Evolutionary conservation across 2,329 filamentous ascomycete genomes (phyloP), one percentile per base, ranked within the genome.

Genomic region (Colletotrichum nymphaeae): DNA sequence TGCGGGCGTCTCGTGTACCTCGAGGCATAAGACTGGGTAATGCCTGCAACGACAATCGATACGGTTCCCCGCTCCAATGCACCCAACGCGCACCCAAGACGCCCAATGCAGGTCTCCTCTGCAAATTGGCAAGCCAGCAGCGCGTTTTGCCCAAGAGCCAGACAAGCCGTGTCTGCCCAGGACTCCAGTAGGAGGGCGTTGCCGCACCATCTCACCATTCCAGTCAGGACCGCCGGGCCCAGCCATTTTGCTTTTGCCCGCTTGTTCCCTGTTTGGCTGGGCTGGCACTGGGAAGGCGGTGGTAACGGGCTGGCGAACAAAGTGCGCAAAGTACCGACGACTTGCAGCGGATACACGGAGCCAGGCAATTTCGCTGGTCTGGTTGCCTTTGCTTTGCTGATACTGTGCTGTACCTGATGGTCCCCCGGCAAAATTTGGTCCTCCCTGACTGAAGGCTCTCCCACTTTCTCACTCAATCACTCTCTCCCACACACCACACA

Each of bases 331-430:
- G 72, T 74, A 74, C 72, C 69, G 19, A 63, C 62, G 53, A 74
- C 72, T 53, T 72, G 69, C 14, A 59, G 69, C 68, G 72, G 72
- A 72, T 72, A 67, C 63, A 63, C 68, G 63, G 55, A 35, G 63
- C 71, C 71, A 72, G 60, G 63, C 72, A 72, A 68, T 72, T 63
- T 68, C 52, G 63, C 63, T 59, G 72, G 68, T 59, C 53, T 42
- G 52, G 72, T 72, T n/a, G 32, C 57, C 69, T 59, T 28, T 55
- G 63, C 55, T 46, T 68, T 63, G 63, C 72, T 72, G 46, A 72
- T 74, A 74, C 72, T 74, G 72, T 74, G 72, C 68, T 74, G 69
- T 74, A 74, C 72, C 72, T 72, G 32, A 71, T 62, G 67, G 56
- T 70, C 60, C 67, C 66, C 56, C 46, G n/a, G 56, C 56, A 70